Conservation (phyloP, 495 filamentous ascomycete species). For the Margaritispora aquatica region DNA sequence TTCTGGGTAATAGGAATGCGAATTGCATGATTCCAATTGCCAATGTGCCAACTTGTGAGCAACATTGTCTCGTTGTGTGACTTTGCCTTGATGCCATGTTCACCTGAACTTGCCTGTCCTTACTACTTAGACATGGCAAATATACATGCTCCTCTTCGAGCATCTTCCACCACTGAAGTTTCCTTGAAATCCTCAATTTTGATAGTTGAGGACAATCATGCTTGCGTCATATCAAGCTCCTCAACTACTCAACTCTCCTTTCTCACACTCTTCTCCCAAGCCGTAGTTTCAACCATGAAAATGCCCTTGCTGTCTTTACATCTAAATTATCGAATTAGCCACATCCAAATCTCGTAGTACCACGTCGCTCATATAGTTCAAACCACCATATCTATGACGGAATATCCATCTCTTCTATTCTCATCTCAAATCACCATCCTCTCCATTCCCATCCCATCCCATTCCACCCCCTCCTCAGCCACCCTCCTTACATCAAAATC, state of each 20-base stretch:
- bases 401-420: no score
- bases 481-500: background rate
- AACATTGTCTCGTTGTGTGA: background rate
- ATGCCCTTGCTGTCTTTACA: slow-evolving; percentile 56
- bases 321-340: slow-evolving; percentile 35
- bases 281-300: slow-evolving; percentile 77
- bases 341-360: no score
- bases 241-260: background rate
- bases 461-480: background rate
- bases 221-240: background rate
- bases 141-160: no score
- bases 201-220: background rate
- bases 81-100: no score
- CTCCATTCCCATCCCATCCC: background rate
- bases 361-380: no score
- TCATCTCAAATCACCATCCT: background rate
- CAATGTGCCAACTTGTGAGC: background rate
- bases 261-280: slow-evolving; percentile 50
- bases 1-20: background rate
- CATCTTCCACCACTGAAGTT: no score
- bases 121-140: no score
- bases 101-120: no score
- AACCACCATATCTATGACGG: background rate
- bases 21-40: background rate
- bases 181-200: no score